Evolutionary conservation across 805 yeast genomes (phyloP), one percentile per base, ranked within the genome.

Genomic region (Clavispora phyllophila): DNA sequence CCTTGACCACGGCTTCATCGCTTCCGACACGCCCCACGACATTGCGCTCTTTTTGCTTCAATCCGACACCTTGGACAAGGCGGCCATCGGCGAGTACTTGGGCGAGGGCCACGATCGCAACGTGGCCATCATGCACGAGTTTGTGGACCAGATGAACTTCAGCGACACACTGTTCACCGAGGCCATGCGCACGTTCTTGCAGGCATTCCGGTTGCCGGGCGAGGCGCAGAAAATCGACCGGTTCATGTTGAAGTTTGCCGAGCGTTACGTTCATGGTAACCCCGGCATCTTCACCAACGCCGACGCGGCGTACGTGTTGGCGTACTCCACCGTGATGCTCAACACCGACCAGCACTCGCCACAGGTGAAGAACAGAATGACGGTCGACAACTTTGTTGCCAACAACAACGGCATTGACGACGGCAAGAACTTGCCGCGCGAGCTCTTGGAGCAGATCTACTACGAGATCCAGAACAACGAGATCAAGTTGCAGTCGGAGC

Each of bases 211-310:
- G 61, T 74, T 93, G 46, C 99, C 99, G 2, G 99, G 99, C 39
- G 99, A 93, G 66, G 90, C 96, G 5, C 99, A 93, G 66, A 91
- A 93, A 58, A 91, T 93, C 59, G 99, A 93, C 70, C 76, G 99
- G 54, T 88, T 82, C 59, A 87, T 95, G 96, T 77, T 93, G 60
- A 91, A 93, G 58, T 95, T 95, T 70, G 99, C 99, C 5, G 96
- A 88, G 63, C 75, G 95, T 51, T 93, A 82, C 58, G 82, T 82
- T 18, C 81, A 85, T 50, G 96, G 91, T 47, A 93, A 93, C 58
- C 96, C 96, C 9, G 72, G 72, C n/a, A 74, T 82, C 0, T 91
- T 91, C 62, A 81, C 96, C 0, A 87, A 87, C 55, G 96, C 98
- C 4, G 98, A 89, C 56, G 81, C 96, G 0, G 96, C 96, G 0